These are phyloP conservation scores for Metarhizium humberi DNA, from an alignment of 2,329 filamentous ascomycete species.

Conservation along the genomic window DNA sequence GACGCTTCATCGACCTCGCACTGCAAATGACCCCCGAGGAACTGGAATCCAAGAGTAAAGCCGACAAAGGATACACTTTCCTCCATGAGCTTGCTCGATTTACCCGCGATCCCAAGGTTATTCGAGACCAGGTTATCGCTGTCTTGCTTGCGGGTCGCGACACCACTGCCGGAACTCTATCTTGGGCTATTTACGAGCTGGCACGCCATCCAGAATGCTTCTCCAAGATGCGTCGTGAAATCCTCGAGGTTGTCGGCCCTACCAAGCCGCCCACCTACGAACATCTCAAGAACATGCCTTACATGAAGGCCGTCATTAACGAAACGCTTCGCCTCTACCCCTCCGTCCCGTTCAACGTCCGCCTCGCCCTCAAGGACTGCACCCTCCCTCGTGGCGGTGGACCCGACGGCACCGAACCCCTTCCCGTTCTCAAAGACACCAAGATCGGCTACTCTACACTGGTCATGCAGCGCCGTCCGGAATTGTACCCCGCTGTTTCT, in stretches of 20 bases:
- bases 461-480: conserved; percentile 38
- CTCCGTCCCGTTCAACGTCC: conserved; percentile 69
- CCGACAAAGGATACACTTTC: conserved; percentile 70
- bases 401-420: conserved; percentile 20
- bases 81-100: conserved; percentile 73
- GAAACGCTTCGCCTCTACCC: conserved; percentile 74
- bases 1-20: conserved; percentile 58
- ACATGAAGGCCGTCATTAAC: conserved; percentile 63
- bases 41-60: conserved; percentile 57
- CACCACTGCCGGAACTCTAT: conserved; percentile 74
- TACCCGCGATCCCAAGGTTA: conserved; percentile 57
- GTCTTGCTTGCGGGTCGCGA: conserved; percentile 79
- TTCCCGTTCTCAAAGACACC: conserved; percentile 37
- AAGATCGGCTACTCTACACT: conserved; percentile 40
- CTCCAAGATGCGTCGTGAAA: conserved; percentile 62
- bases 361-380: conserved; percentile 62
- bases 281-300: conserved; percentile 82
- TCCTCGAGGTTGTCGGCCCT: conserved; percentile 56
- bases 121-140: conserved; percentile 78
- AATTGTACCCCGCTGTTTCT: conserved; percentile 36
- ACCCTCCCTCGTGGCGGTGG: conserved; percentile 66
- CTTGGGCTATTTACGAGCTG: conserved; percentile 77
- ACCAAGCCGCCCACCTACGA: conserved; percentile 59
- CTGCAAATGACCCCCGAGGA: conserved; percentile 53
- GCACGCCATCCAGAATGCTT: conserved; percentile 59